Base-by-base conservation (phyloP, 495 filamentous ascomycete genomes). In the Penicillium desertorum region DNA sequence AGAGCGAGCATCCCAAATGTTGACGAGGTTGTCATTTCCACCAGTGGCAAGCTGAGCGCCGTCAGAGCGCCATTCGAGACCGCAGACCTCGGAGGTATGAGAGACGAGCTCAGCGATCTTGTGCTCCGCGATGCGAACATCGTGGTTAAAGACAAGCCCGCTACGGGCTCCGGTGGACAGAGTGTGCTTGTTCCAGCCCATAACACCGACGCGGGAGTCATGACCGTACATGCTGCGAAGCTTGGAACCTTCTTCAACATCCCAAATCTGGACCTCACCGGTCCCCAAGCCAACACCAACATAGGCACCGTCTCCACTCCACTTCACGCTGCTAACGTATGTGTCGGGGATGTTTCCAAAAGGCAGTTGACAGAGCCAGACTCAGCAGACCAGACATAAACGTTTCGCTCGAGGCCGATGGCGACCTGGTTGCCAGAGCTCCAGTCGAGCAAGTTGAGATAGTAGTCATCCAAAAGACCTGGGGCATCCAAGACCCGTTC, bases 351-450 rank as follows among this genome's bases (percentile, higher is more conserved):
- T 3, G 88, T 88, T 75, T 98, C 94, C 32, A 98, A 72, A 20
- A 99, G 86, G 61, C 85, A 88, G 75, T 80, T 88, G 36, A 98
- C 94, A 3, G 88, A 79, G 56, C 94, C 94, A 55, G 89, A 85
- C 43, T 99, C 93, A 14, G 95, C 94, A n/a, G 93, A 97, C 94
- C 95, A 99, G 63, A 99, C 89, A 64, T 98, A 99, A 56, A 98
- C 93, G 59, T 86, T 95, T 51, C 94, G 91, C 75, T 97, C 94
- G 14, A 99, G 84, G 46, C 94, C 94, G 69, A 99, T 97, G 29
- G 94, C 94, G 48, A 99, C 92, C 71, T 98, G 94, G 79, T 99
- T 99, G 43, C 87, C 86, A 17, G 90, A 92, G 71, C 90, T 96
- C 94, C 94, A 99, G 76, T 99, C 94, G 19, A 98, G 79, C 29